Evolutionary conservation across 1,139 yeast species (phyloP).

Genomic region (Hemisphaericaspora subhashii): DNA sequence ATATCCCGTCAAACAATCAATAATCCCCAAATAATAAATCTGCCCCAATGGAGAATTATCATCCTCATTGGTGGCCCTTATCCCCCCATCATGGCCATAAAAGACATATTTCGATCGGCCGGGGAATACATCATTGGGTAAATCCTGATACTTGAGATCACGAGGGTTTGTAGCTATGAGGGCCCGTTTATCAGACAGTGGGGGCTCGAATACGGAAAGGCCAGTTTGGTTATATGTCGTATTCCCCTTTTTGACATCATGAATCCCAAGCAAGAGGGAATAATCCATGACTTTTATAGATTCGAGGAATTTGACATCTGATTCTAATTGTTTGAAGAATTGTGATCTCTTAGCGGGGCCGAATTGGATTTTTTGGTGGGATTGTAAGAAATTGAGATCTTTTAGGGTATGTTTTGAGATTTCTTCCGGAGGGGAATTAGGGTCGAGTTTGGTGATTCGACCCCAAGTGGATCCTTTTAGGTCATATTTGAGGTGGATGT

Average conservation of each 20-base stretch:
- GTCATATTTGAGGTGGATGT: slow-evolving; percentile 83
- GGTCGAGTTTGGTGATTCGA: slow-evolving; percentile 50
- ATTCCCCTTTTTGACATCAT: slow-evolving; percentile 65
- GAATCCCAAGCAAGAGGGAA: slow-evolving; percentile 83
- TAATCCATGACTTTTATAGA: slow-evolving; percentile 91
- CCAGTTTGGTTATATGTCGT: slow-evolving; percentile 36
- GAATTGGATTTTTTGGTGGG: slow-evolving; percentile 59
- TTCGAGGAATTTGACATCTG: slow-evolving; percentile 73
- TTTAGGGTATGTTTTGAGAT: slow-evolving; percentile 55
- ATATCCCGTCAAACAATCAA: slow-evolving; percentile 90
- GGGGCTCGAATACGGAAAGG: slow-evolving; percentile 51
- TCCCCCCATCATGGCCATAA: slow-evolving; percentile 86
- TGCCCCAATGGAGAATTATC: slow-evolving; percentile 65
- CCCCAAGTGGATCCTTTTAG: slow-evolving; percentile 94
- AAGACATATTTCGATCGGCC: slow-evolving; percentile 57
- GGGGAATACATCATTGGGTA: slow-evolving; percentile 48
- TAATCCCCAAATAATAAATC: slow-evolving; percentile 88
- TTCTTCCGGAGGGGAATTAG: slow-evolving; percentile 27
- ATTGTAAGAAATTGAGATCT: slow-evolving; percentile 85
- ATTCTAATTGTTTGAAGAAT: slow-evolving; percentile 67
- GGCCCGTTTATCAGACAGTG: slow-evolving; percentile 39
- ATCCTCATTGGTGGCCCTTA: slow-evolving; percentile 66
- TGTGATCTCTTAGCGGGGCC: slow-evolving; percentile 67
- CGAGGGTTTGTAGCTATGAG: slow-evolving; percentile 51
- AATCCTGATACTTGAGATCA: slow-evolving; percentile 42